Base-by-base conservation (phyloP, 1,139 yeast genomes). In the Yamadazyma epiphylla region DNA sequence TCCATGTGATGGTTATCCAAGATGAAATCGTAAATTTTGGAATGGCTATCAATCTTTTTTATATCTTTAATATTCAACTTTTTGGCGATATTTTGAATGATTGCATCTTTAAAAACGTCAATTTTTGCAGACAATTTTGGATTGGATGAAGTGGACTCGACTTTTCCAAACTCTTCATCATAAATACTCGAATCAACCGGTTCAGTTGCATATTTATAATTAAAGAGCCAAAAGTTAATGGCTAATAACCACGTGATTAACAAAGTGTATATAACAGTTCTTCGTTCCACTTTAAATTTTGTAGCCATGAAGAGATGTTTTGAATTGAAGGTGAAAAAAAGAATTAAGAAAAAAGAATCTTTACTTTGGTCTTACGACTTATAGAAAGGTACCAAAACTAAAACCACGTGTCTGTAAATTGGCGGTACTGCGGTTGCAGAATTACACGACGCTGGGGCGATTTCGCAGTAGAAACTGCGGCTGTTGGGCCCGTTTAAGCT, bases 1-100 rank as follows among this genome's bases (percentile, higher is more conserved):
- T 37, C 36, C 5, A 58, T 31, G 4, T 46, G 45, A 34, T 58
- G 63, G 22, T 48, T 41, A 4, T 35, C 19, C 11, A 60, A 48
- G 6, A 58, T 48, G 1, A 30, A 21, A 29, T 54, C 51, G 33
- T 56, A 57, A 13, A 41, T 38, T 2, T 41, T 30, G 1, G 59
- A 48, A 34, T 55, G 56, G 19, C 38, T 35, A 26, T 48, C 53
- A 13, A 48, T 29, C 0, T 35, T 31, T 26, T 55, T 39, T 5
- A 19, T 20, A 30, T 53, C 58, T 14, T 35, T 35, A 11, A 52
- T 35, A 4, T 38, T 37, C 12, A 35, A 17, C 13, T 36, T 30
- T 17, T 35, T 34, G 7, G 33, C 31, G 5, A 42, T 16, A 2
- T 25, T 5, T 17, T 42, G 28, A 13, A 44, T 25, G 3, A 24